Base-by-base conservation (phyloP, 805 yeast species). In the Pichia scutulata region DNA sequence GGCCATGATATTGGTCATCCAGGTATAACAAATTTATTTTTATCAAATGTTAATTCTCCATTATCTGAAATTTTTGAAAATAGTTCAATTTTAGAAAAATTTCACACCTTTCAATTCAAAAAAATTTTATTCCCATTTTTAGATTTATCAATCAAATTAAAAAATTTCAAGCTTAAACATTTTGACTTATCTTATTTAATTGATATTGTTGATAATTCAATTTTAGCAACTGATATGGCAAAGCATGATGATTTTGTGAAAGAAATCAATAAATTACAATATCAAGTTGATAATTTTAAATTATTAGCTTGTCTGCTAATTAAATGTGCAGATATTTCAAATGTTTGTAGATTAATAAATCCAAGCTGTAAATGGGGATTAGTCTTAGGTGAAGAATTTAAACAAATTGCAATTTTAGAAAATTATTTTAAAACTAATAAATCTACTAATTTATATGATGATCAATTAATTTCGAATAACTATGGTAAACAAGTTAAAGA, bases 1-100 rank as follows among this genome's bases (percentile, higher is more conserved):
- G 98, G 98, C 47, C 99, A 93, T 69, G 99, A 93, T 66, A 81
- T 87, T 30, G 96, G 97, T 22, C 99, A 93, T 66, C 98, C 98
- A 0, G 99, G 98, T 2, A 80, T 89, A n/a, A 89, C 95, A 14
- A 88, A 89, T 65, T 78, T 80, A 37, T 81, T 89, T 56, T 69
- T 92, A 64, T 69, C 72, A 23, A 71, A 77, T 52, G 64, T 79
- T 57, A 64, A 74, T 9, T 76, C 93, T 0, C 88, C 89, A 12
- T 73, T 89, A 23, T 78, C 92, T 2, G 63, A 67, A 49, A 59
- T 78, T 16, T 90, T 79, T 68, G 72, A 80, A 45, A 81, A 81
- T 55, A 69, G 78, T 48, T 83, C 92, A 8, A 84, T 86, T 2
- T 73, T 93, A 57, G 99, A 93, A 67, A 80, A 81, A 61, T 89